Evolutionary conservation across 495 filamentous ascomycete species (phyloP), one percentile per base, ranked within the genome.

Genomic region (Penicillium atrosanguineum): DNA sequence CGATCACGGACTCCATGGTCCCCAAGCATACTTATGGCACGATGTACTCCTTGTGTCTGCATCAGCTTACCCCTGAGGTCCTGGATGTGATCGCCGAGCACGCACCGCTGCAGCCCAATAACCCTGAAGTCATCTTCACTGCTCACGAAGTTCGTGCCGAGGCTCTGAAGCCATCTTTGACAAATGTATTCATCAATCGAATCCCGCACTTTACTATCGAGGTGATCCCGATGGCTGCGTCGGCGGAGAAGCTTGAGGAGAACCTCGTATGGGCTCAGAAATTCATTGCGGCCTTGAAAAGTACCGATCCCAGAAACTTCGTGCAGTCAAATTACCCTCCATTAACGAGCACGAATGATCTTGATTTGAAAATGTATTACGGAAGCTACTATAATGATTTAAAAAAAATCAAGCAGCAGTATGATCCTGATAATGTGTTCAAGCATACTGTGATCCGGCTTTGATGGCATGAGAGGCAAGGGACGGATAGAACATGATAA

Each of bases 351-450:
- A 11, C 38, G 4, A 21, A 41, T 8, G 31, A 41, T 14, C 14
- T 51, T 7, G 43, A 61, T 21, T 38, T 56, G 20, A 46, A 40
- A 12, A 23, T 2, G 1, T 48, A 52, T 5, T 63, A 52, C 37
- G 54, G 61, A 12, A 34, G 19, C 11, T 43, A 46, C 7, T 56
- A 56, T 20, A 28, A 59, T 20, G 36, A n/a, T 9, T 11, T 57
- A 2, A 44, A 50, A 40, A 23, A 6, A 25, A 46, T 55, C 31
- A 58, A 64, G 37, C n/a, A 53, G 7, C 8, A 37, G 6, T 55
- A 52, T 26, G 61, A 60, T 29, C 50, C 57, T 1, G 16, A 18
- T 0, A 58, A 64, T 46, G 28, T 53, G 0, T 60, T 64, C 48
- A 50, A 48, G 14, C 42, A 49, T 39, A 26, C 54, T 1, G 12